Conservation (phyloP, 2,329 filamentous ascomycete genomes). For the Sporothrix curviconia region DNA sequence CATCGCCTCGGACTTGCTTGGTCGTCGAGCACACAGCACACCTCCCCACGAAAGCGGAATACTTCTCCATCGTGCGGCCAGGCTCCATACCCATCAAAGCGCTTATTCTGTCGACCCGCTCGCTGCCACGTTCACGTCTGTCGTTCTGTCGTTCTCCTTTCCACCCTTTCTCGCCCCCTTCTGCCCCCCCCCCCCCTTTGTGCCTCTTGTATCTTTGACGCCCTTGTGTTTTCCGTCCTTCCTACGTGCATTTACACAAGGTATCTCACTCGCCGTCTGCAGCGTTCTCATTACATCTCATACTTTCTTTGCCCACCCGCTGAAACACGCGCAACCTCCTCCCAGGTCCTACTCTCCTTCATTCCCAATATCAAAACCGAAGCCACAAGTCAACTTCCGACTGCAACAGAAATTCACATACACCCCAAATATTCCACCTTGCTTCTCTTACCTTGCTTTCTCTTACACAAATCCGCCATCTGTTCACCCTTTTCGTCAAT, state of each 20-base stretch:
- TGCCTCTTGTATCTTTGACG: not conserved
- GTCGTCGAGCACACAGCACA: not conserved
- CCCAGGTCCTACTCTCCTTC: too few relatives aligned
- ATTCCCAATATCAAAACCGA: not conserved
- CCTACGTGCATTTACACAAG: not conserved
- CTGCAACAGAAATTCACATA: not conserved
- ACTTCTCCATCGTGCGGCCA: conserved; percentile 6
- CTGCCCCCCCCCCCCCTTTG: not conserved
- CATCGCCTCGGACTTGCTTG: not conserved
- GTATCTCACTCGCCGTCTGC: not conserved
- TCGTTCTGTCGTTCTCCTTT: not conserved
- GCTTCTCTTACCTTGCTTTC: not conserved
- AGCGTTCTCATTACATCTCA: not conserved
- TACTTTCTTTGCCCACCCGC: not conserved
- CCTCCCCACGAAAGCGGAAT: conserved; percentile 13
- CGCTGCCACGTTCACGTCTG: not conserved
- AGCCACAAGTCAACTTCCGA: not conserved
- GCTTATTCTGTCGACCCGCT: conserved; percentile 5
- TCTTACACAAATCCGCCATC: not conserved
- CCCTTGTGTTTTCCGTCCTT: too few relatives aligned
- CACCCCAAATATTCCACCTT: not conserved
- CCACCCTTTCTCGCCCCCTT: not conserved
- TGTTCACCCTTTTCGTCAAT: not conserved
- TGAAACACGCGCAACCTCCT: too few relatives aligned
- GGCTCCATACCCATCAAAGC: conserved; percentile 6